Conservation (phyloP, 129 eudicot species). For the Logfia minima region DNA sequence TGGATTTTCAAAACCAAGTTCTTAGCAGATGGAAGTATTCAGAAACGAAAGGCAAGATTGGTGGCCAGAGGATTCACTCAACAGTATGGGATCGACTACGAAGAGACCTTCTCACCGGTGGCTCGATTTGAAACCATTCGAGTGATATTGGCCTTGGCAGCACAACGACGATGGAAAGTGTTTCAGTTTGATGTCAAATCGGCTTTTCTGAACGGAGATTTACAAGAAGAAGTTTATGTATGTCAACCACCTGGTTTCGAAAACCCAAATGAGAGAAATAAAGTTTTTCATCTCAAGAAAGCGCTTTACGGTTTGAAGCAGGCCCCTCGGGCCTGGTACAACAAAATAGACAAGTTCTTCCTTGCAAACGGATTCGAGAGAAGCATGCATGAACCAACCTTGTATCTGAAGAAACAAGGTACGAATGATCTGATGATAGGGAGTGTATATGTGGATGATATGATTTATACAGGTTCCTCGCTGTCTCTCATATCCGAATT, state of each 20-base stretch:
- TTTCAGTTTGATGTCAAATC: conserved; percentile 7
- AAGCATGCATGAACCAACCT: conserved; percentile 4
- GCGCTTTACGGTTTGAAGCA: conserved; percentile 9
- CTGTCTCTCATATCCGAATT: not conserved
- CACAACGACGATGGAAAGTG: not conserved
- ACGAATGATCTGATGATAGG: not conserved
- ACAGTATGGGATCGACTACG: too few species aligned
- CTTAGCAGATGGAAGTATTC: too few species aligned
- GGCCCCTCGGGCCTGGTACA: not conserved
- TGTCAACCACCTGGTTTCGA: not conserved
- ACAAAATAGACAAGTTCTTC: not conserved
- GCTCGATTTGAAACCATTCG: too few species aligned
- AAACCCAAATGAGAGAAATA: not conserved
- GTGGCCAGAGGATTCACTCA: too few species aligned
- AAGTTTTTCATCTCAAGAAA: not conserved
- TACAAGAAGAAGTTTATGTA: not conserved
- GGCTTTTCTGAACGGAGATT: not conserved
- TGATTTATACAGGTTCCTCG: conserved; percentile 28
- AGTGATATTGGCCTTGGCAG: not conserved
- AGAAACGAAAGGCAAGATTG: too few species aligned
- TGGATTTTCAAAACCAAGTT: too few species aligned
- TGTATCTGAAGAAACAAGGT: conserved; percentile 1
- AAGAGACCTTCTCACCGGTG: too few species aligned
- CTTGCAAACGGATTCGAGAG: not conserved
- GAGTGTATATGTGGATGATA: conserved; percentile 13